Base-by-base conservation (phyloP, 345 rosid genomes). In the Eucalyptus melliodora region DNA sequence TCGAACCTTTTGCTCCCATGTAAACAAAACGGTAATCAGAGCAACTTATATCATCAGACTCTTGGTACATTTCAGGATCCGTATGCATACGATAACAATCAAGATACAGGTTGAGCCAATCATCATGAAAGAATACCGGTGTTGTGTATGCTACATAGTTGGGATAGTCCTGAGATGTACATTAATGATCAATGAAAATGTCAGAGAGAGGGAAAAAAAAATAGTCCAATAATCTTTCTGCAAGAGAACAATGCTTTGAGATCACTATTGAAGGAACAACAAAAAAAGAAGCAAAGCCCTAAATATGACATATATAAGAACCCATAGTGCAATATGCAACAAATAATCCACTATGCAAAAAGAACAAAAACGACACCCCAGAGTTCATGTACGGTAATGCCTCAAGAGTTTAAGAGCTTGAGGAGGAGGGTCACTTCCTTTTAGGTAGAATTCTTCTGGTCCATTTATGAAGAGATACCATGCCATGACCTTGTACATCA, bases 21-120 rank as follows among this genome's bases (percentile, higher is more conserved):
- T 97, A 97, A 89, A 97, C 97, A 94, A 97, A 97, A 24, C 97
- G 97, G 91, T 97, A 97, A 94, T 97, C 99, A 60, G 98, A 96
- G 95, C 98, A 97, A 91, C 96, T 89, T 90, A 96, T 93, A 88
- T 96, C 95, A 90, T 95, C 92, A 60, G 87, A 91, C 92, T 94
- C 95, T 89, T 93, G 94, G 53, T 89, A 86, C 89, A 47, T 62
- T 11, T 92, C 96, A 45, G 92, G 91, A 93, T 95, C 94, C 81
- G 88, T 92, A 89, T 97, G 99, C 96, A 97, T 94, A 34, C 88
- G 94, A 93, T 92, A 91, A 92, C 89, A 94, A 91, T 98, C 98
- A 42, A 95, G 95, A 93, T 97, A 97, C 53, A 95, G 88, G 87
- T 97, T 97, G 86, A 97, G 98, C 99, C 99, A 97, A 91, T 97